Evolutionary conservation across 2,329 filamentous ascomycete species (phyloP).

Genomic region (Periglandula ipomoeae): DNA sequence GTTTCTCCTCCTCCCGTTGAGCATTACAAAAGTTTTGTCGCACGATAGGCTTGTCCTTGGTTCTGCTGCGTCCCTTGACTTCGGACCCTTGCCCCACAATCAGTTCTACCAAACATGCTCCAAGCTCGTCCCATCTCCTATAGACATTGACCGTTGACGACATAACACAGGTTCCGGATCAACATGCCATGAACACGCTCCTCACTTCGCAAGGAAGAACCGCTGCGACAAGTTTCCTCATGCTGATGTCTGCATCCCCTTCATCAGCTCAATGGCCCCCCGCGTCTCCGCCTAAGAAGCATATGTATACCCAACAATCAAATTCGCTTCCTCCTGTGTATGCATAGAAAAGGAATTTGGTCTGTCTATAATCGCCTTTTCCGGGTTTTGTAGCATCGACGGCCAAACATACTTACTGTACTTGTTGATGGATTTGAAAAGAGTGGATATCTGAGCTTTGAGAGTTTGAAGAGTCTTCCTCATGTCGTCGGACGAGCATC

Average conservation of each 20-base stretch:
- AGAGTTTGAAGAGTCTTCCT: slow-evolving; percentile 5
- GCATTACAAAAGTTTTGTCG: too few species aligned
- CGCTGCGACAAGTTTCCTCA: too few species aligned
- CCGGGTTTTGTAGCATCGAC: slow-evolving; percentile 8
- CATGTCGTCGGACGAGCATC: not conserved
- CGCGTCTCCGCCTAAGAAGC: slow-evolving; percentile 4
- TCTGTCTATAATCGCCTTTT: not conserved
- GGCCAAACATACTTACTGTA: slow-evolving; percentile 15
- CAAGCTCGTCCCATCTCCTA: too few species aligned
- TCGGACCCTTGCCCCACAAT: too few species aligned
- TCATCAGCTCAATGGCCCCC: slow-evolving; percentile 1
- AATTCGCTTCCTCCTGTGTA: not conserved
- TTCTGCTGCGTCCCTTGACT: too few species aligned
- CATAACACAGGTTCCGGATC: too few species aligned
- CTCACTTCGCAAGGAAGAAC: too few species aligned
- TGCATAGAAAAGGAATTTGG: not conserved
- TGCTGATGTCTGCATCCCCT: not conserved
- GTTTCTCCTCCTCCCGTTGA: too few species aligned
- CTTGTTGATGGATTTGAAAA: slow-evolving; percentile 9
- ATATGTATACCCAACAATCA: not conserved
- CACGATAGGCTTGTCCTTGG: too few species aligned
- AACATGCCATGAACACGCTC: too few species aligned
- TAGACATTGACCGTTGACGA: too few species aligned
- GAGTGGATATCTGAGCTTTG: slow-evolving; percentile 10
- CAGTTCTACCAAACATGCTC: too few species aligned